Evolutionary conservation across 768 basidiomycete species (phyloP), one percentile per base, ranked within the genome.

Genomic region (Tylopilus plumbeoviolaceoides): DNA sequence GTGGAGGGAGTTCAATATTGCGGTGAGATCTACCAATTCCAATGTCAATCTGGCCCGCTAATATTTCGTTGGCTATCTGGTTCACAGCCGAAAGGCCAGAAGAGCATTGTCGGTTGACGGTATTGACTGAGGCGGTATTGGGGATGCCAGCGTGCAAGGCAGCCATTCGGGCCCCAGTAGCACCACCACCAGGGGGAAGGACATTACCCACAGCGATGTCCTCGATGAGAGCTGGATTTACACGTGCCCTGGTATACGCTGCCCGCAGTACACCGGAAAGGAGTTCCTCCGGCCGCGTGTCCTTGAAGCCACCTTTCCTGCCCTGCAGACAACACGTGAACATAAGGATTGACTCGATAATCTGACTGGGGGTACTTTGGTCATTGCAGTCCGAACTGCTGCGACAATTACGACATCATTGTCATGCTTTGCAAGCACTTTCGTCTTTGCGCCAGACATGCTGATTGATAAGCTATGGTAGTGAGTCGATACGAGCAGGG

Each of bases 341-440:
- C 27, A 28, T 17, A 27, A 31, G n/a, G 21, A 17, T 28, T 42
- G 35, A 47, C 7, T 38, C 31, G 51, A 36, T 27, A 40, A 44
- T 18, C 39, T 10, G 10, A 28, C 4, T 42, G 40, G 39, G 41
- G 9, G 49, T 31, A 90, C 92, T 80, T 94, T 95, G 28, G 95
- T 97, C 54, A 95, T 78, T 23, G 97, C 91, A 42, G 94, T 92
- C 57, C 97, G 85, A 44, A 91, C 81, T 20, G 95, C 94, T 11
- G 84, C 74, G 63, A 92, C 83, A 66, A 98, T 89, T 58, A 98
- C 95, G 14, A 98, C 87, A 70, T 95, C 93, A 67, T 90, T 79
- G 56, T 88, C 85, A 61, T 80, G 74, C 74, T 91, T 87, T 62
- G 80, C 74, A 45, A 92, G 79, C 21, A 91, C 58, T 53, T 75